Conservation (phyloP, 352 stramenopile species). For the Saprolegnia parasitica region DNA sequence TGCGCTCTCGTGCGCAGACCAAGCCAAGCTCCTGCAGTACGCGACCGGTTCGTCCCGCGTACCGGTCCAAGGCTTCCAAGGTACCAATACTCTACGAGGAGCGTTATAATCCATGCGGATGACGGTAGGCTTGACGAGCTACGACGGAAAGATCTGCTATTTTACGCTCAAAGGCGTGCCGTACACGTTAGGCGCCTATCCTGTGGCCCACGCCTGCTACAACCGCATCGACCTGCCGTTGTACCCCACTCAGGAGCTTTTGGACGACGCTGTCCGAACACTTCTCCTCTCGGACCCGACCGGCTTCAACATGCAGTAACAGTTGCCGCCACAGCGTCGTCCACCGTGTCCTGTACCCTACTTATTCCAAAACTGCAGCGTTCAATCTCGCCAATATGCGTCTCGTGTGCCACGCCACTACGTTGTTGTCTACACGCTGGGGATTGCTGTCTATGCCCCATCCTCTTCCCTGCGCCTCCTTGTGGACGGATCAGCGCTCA, state of each 20-base stretch:
- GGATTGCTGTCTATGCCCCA: no score
- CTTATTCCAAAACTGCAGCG: background rate
- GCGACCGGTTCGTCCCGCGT: conserved; percentile 95
- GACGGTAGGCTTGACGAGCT: conserved; percentile 52
- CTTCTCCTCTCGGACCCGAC: conserved; percentile 36
- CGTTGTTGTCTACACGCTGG: no score
- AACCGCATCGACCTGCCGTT: conserved; percentile 92
- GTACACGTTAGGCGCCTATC: conserved; percentile 11
- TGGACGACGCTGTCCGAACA: conserved; percentile 35
- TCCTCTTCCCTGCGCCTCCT: no score
- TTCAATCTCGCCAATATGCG: no score
- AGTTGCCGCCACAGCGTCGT: background rate
- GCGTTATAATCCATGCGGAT: background rate
- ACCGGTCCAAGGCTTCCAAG: conserved; percentile 67
- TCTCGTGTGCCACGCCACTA: no score
- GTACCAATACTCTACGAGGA: background rate
- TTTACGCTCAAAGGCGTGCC: conserved; percentile 61
- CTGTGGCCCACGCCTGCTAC: conserved; percentile 56
- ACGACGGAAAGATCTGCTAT: conserved; percentile 68
- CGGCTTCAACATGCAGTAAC: conserved; percentile 22
- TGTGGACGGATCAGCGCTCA: no score
- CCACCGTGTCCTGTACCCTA: background rate
- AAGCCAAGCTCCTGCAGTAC: conserved; percentile 96
- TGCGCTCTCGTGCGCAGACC: conserved; percentile 87
- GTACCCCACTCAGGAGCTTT: conserved; percentile 82